Evolutionary conservation across 805 yeast genomes (phyloP).

Genomic region (Candida suzukii): DNA sequence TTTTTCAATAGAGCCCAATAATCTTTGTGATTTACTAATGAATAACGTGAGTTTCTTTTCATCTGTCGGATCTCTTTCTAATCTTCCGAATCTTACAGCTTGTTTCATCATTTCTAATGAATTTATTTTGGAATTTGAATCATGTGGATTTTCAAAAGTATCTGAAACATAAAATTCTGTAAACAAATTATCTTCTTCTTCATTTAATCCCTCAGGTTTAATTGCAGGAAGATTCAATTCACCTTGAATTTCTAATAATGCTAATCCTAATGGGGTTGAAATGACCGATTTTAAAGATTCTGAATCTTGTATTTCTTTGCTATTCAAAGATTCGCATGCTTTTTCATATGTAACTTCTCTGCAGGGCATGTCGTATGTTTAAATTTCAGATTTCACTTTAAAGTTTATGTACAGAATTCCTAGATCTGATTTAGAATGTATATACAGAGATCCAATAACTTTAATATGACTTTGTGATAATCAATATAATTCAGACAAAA

Average conservation of each 20-base stretch:
- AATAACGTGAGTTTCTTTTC: slow-evolving; percentile 45
- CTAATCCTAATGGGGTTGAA: slow-evolving; percentile 51
- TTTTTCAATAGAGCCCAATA: slow-evolving; percentile 53
- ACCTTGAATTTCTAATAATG: slow-evolving; percentile 68
- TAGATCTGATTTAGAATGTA: too few species aligned
- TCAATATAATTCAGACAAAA: too few species aligned
- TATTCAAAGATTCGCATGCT: slow-evolving; percentile 8
- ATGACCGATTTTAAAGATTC: slow-evolving; percentile 20
- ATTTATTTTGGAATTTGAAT: not conserved
- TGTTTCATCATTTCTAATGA: slow-evolving; percentile 10
- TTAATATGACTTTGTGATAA: too few species aligned
- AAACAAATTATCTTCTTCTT: slow-evolving; percentile 29
- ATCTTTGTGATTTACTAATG: slow-evolving; percentile 64
- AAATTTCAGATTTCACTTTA: too few species aligned
- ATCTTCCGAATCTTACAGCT: slow-evolving; percentile 44
- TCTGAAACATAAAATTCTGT: slow-evolving; percentile 20
- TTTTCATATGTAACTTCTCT: slow-evolving; percentile 10
- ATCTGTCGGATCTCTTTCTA: slow-evolving; percentile 38
- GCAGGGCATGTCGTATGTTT: slow-evolving; percentile 19
- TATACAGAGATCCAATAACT: too few species aligned
- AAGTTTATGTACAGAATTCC: too few species aligned
- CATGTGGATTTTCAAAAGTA: not conserved
- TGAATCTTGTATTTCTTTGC: slow-evolving; percentile 1
- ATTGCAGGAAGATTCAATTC: slow-evolving; percentile 46
- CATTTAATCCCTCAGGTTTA: slow-evolving; percentile 24